phyloP scores from a whole-genome alignment of 257 asterid species.

The Capsicum pubescens region DNA sequence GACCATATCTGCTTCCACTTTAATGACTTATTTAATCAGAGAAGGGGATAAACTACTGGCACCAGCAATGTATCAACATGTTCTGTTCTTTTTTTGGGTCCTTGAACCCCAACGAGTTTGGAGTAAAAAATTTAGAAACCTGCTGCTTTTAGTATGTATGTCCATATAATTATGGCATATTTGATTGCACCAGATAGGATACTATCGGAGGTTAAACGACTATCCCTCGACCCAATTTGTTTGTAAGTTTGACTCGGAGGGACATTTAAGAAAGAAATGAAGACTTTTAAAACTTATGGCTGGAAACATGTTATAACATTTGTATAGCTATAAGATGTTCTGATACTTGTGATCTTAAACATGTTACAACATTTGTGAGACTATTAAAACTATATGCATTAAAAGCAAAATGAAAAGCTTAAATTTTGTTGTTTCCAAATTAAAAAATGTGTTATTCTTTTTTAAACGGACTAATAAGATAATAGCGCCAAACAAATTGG shows the following conservation, averaged over 20 bases:
- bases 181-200: neutral
- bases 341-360: too few species aligned
- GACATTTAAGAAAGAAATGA: neutral
- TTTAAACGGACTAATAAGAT: neutral
- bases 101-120: neutral
- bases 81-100: neutral
- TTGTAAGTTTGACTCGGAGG: neutral
- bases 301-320: neutral
- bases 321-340: neutral
- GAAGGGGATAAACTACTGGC: neutral
- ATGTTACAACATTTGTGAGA: neutral
- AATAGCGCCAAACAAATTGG: neutral
- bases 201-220: neutral
- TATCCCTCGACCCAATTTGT: neutral
- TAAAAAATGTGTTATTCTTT: neutral
- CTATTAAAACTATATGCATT: neutral
- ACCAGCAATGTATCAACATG: neutral
- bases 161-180: neutral
- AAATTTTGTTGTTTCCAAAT: neutral
- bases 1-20: slow-evolving; percentile 29
- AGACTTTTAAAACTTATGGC: neutral
- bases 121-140: neutral
- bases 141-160: neutral
- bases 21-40: neutral
- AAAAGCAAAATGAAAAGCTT: neutral